Conservation (phyloP, 116 monocot genomes). For the Phalaenopsis hybrid region DNA sequence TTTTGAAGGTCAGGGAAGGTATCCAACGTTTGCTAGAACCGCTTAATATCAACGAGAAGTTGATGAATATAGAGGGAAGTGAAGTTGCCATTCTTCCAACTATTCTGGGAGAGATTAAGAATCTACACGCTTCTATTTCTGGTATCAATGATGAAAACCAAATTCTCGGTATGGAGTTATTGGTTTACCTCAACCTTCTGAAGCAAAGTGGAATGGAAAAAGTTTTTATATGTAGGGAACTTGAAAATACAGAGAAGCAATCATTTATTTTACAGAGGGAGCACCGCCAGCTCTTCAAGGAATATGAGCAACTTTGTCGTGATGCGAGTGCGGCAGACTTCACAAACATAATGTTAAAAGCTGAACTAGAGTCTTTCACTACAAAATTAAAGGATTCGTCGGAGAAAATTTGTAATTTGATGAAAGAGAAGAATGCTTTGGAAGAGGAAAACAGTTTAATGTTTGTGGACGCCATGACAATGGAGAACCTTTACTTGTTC, state of each 20-base stretch:
- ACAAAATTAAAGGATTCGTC: conserved; percentile 25
- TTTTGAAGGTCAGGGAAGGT: conserved; percentile 38
- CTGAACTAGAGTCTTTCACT: conserved; percentile 25
- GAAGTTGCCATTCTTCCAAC: conserved; percentile 24
- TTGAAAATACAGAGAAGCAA: conserved; percentile 15
- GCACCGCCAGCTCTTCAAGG: conserved; percentile 18
- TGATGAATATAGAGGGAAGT: conserved; percentile 10
- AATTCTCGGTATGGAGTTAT: conserved; percentile 30
- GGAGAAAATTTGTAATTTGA: conserved; percentile 16
- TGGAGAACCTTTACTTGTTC: conserved; percentile 42
- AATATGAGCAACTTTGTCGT: conserved; percentile 30
- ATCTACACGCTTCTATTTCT: conserved; percentile 28
- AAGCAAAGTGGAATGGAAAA: conserved; percentile 42
- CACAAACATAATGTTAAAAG: conserved; percentile 24
- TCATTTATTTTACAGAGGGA: conserved; percentile 25
- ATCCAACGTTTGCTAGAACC: conserved; percentile 22
- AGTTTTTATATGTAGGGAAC: conserved; percentile 24
- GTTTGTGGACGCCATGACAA: conserved; percentile 26
- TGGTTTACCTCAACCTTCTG: conserved; percentile 36
- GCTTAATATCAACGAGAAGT: conserved; percentile 20
- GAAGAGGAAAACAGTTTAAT: conserved; percentile 34
- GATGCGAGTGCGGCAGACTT: conserved; percentile 16
- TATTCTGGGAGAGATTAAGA: conserved; percentile 32
- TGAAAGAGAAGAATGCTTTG: conserved; percentile 19
- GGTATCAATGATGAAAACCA: conserved; percentile 31